Percentiles rank a stretch among this genome's conserved stretches.
Conservation (phyloP, 768 basidiomycete genomes). For the Suillus subalutaceus region DNA sequence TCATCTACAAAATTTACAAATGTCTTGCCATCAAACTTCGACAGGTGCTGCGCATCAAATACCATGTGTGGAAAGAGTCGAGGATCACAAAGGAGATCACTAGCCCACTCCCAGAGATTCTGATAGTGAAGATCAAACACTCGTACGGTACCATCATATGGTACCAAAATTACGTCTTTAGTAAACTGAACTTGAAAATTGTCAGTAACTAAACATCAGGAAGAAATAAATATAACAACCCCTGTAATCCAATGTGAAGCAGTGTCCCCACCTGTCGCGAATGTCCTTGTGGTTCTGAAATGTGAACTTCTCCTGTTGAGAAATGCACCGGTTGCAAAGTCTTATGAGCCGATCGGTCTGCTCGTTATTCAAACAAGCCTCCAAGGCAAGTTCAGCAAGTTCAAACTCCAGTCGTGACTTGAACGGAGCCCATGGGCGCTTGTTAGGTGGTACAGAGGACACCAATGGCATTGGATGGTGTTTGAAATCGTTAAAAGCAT, state of each 20-base stretch:
- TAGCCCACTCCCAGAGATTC: constrained; percentile 31
- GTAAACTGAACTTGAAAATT: constrained; percentile 15
- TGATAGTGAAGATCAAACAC: constrained; percentile 25
- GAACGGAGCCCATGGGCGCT: constrained; percentile 36
- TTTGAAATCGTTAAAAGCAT: constrained; percentile 22
- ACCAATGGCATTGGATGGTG: neutral
- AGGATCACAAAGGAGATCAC: constrained; percentile 32
- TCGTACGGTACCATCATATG: constrained; percentile 16
- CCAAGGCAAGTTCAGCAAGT: constrained; percentile 29
- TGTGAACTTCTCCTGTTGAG: constrained; percentile 16
- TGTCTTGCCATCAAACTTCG: neutral
- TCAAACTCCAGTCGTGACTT: constrained; percentile 31
- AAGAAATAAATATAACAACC: constrained; percentile 8
- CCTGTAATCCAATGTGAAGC: constrained; percentile 11
- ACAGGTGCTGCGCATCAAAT: constrained; percentile 36
- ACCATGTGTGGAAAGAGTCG: constrained; percentile 19
- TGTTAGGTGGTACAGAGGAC: constrained; percentile 10
- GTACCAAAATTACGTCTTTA: constrained; percentile 18
- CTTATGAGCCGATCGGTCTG: constrained; percentile 23
- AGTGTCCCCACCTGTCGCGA: constrained; percentile 22
- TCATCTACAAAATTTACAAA: neutral
- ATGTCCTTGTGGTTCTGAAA: constrained; percentile 24
- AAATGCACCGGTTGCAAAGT: constrained; percentile 17
- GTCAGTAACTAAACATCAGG: neutral
- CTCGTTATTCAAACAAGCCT: constrained; percentile 22